A percentile compares a stretch with the other conserved stretches of the same genome.
phyloP scores from a whole-genome alignment of 2,329 filamentous ascomycete genomes.

The Fusarium chaquense region DNA sequence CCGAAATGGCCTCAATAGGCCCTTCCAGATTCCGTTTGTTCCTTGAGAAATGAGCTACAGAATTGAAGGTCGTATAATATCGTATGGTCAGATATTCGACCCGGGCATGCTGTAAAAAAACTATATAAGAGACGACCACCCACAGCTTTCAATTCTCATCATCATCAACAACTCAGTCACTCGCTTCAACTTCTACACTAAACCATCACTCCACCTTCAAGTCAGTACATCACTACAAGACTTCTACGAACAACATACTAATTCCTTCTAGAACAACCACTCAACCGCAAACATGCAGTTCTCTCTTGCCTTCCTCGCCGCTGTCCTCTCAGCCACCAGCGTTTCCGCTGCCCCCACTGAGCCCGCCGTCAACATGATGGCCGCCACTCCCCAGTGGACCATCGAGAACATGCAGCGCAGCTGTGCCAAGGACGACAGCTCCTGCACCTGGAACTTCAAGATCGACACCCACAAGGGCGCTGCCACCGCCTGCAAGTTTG shows the following conservation, averaged over 20 bases:
- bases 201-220: not conserved
- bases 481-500: constrained; percentile 44
- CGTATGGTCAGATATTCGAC: not conserved
- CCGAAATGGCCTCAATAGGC: constrained; percentile 1
- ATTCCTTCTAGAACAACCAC: not conserved
- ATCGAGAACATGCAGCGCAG: constrained; percentile 55
- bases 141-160: not conserved
- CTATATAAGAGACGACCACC: not conserved
- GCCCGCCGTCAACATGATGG: constrained; percentile 56
- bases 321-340: constrained; percentile 48
- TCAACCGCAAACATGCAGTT: constrained; percentile 56
- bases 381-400: constrained; percentile 55
- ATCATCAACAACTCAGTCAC: constrained; percentile 31
- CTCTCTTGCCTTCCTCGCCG: constrained; percentile 53
- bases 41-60: not conserved
- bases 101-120: not conserved
- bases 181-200: not conserved
- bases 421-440: constrained; percentile 54
- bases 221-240: not conserved
- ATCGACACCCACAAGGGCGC: constrained; percentile 59
- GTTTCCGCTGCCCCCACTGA: constrained; percentile 51
- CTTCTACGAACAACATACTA: not conserved
- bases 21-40: constrained; percentile 9
- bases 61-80: constrained; percentile 7
- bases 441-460: constrained; percentile 59